Conservation (phyloP, 2,329 filamentous ascomycete species). For the Talaromyces sp. region DNA sequence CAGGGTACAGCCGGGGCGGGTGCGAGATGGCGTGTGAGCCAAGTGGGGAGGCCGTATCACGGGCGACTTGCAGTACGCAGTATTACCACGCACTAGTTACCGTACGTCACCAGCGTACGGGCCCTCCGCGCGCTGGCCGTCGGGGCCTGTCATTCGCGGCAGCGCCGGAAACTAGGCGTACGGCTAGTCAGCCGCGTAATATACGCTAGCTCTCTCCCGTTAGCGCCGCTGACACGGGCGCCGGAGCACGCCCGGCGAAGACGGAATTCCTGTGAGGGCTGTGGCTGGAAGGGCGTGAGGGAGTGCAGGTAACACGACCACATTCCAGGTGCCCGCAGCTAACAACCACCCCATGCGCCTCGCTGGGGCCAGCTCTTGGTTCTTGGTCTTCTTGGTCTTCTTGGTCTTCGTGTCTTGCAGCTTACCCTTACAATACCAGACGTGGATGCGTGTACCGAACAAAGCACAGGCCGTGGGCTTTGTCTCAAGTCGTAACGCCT, state of each 20-base stretch:
- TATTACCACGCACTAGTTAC: neutral
- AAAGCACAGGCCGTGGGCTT: neutral
- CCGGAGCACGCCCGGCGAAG: neutral
- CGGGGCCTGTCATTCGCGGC: neutral
- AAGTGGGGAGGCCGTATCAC: neutral
- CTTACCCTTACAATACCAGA: neutral
- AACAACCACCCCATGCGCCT: neutral
- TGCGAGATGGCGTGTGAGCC: constrained; percentile 1
- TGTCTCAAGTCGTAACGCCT: neutral
- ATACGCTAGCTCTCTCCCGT: neutral
- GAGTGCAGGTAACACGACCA: neutral
- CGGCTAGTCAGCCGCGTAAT: neutral
- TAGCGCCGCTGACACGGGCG: neutral
- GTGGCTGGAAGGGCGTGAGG: neutral
- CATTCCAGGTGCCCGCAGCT: neutral
- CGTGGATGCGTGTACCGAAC: neutral
- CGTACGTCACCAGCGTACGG: neutral
- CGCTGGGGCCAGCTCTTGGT: neutral
- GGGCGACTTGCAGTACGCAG: neutral
- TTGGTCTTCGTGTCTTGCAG: too few relatives aligned
- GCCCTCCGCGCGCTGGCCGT: neutral
- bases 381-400: too few relatives aligned
- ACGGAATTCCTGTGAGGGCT: neutral
- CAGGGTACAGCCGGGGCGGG: constrained; percentile 1
- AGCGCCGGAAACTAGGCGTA: neutral